Base-by-base conservation (phyloP, 257 asterid species). In the Nyctanthes arbortristis region DNA sequence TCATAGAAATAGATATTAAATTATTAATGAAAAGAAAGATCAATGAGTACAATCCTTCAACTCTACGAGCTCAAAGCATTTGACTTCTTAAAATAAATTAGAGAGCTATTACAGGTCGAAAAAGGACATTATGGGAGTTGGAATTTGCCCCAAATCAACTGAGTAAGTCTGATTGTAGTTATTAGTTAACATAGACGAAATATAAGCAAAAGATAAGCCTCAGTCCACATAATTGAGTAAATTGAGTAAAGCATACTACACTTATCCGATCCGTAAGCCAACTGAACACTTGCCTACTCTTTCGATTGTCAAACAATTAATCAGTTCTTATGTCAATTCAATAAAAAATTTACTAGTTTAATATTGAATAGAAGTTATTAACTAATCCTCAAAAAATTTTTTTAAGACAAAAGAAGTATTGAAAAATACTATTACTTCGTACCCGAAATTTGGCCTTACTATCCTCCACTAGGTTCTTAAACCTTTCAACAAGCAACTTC, bases 371-470 rank as follows among this genome's bases (percentile, higher is more conserved):
- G 22, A 49, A 49, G 1, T 6, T n/a, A n/a, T 20, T 9, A 47
- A 49, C 14, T 29, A 49, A 49, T 18, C 14, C 9, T 39, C 24
- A 16, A 6, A 49, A 32, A 35, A 64, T n/a, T n/a, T n/a, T n/a
- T n/a, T n/a, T n/a, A 67, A 61, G 27, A 56, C n/a, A n/a, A 10
- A 18, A 61, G 28, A 33, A n/a, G n/a, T 9, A 49, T 25, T 7
- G 61, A 27, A n/a, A 56, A 5, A 65, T 57, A 59, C 3, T 12
- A 61, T 40, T 34, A 34, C 5, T 3, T 59, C 77, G n/a, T 87
- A 90, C 97, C 96, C 87, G 92, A 76, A 93, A 93, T 80, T 80
- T 80, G 65, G 81, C 59, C 82, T 60, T 91, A 68, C 96, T 88
- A 40, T 88, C 91, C 32, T 85, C 92, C 70, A 93, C 97, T 9